Evolutionary conservation across 2,329 filamentous ascomycete species (phyloP), one percentile per base, ranked within the genome.

Genomic region (Penicillium sp.): DNA sequence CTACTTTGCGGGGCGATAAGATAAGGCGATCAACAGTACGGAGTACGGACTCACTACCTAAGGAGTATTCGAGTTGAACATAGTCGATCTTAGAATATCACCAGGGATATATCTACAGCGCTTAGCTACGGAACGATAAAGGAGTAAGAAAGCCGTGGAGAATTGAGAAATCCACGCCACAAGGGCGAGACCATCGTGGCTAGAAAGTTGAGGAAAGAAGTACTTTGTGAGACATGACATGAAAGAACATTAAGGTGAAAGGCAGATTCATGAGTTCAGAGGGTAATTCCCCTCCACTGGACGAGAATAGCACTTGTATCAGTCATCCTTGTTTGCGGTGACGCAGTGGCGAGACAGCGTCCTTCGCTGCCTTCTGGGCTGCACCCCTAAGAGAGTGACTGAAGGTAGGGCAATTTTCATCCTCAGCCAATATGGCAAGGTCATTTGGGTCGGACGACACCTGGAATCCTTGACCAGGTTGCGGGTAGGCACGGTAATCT

Each of bases 401-500:
- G 58, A 83, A 83, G 0, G 80, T 81, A 18, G 74, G 72, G 57
- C 76, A 77, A 19, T 69, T 61, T 34, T 78, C 76, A 41, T 82
- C 79, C 57, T 86, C 83, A 7, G 82, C 77, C 19, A 87, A 64
- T 72, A 83, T 84, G 49, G 81, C 75, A 33, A 83, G 58, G 61
- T 86, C 82, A 22, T 81, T 77, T 14, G 74, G 74, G 55, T 84
- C 80, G 0, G 77, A 75, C 6, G 78, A 75, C 16, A 86, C 62
- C 19, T 74, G 77, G 25, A 87, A 71, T 2, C 84, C 83, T 46
- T 83, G 77, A 1, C 83, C 84, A 6, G 83, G 73, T 54, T 78
- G 78, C 0, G 83, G 83, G 56, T 86, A 86, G 36, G 83, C 75
- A 25, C 80, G 77, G 59, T 83, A 81, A 38, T 79, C 78, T 30